Evolutionary conservation across 345 rosid species (phyloP), one percentile per base, ranked within the genome.

Genomic region (Aquilaria malaccensis): DNA sequence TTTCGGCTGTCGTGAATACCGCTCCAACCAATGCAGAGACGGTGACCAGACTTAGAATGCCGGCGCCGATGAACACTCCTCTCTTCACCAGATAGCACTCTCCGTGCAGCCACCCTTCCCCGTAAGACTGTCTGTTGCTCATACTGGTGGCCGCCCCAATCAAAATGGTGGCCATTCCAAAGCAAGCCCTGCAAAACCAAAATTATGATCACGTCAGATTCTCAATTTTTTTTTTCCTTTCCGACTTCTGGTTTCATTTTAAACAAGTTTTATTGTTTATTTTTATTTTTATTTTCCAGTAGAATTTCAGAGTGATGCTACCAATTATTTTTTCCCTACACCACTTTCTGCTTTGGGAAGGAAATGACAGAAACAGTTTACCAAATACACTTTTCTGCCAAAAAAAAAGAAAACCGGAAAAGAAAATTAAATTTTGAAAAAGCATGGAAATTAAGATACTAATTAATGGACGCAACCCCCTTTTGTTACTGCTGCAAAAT

Each of bases 81-180:
- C 74, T 76, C 58, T 69, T 88, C 50, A 86, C 93, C 2, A 79
- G 37, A 64, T 86, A 92, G 72, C 98, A 92, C 22, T 86, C 83
- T 13, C 74, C 75, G 7, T 85, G 79, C 10, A 88, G 53, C 98
- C 98, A 88, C 29, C 95, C 98, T 62, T 68, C 66, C 7, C 95
- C 86, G 46, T 83, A 92, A 1, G 58, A 30, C 59, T 92, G 98
- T 56, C n/a, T 59, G 59, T 70, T 71, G 83, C 84, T 86, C 91
- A 92, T 88, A 60, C 87, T 92, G 13, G 82, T 79, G 55, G 88
- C 85, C 9, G 72, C 73, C 14, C 87, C 61, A 37, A 92, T 30
- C 29, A 92, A 48, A 30, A 77, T 62, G 2, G 65, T 76, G 6
- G 74, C 90, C 13, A 76, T 37, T 54, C 84, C 92, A 60, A 81